A percentile compares a stretch with the other conserved stretches of the same genome.
phyloP scores from a whole-genome alignment of 371 early-diverging fungal species.

The Haplosporangium sp. region DNA sequence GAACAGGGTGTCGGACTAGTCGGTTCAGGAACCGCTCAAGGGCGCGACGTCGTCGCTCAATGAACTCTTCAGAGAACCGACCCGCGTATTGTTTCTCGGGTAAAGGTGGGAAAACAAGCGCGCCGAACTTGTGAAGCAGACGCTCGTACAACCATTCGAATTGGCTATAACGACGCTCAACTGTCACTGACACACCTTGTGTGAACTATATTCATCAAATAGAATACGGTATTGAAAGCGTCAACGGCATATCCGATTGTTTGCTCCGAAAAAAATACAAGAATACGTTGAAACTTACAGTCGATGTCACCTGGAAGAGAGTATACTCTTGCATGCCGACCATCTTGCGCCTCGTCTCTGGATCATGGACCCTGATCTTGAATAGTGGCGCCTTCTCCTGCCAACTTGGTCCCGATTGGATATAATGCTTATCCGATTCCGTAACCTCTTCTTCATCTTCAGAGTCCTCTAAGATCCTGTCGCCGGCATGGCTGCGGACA shows the following conservation, averaged over 20 bases:
- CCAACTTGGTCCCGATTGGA: constrained; percentile 59
- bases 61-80: constrained; percentile 60
- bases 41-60: constrained; percentile 56
- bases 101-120: constrained; percentile 55
- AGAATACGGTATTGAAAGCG: no score
- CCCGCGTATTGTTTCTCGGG: constrained; percentile 61
- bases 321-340: constrained; percentile 59
- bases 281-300: constrained; percentile 35
- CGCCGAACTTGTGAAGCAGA: constrained; percentile 55
- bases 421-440: constrained; percentile 60
- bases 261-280: neutral
- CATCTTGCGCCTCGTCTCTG: constrained; percentile 57
- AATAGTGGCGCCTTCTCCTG: constrained; percentile 57
- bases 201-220: constrained; percentile 49
- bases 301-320: constrained; percentile 58
- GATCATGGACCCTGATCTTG: constrained; percentile 55
- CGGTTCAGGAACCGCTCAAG: constrained; percentile 58
- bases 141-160: constrained; percentile 60
- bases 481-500: constrained; percentile 26
- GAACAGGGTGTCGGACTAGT: constrained; percentile 57
- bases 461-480: constrained; percentile 25
- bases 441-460: constrained; percentile 51
- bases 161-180: constrained; percentile 59
- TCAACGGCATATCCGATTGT: neutral
- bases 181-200: constrained; percentile 55